A percentile compares a stretch with the other conserved stretches of the same genome.
Conservation (phyloP, 805 yeast species). For the Hagleromyces aurorensis region DNA sequence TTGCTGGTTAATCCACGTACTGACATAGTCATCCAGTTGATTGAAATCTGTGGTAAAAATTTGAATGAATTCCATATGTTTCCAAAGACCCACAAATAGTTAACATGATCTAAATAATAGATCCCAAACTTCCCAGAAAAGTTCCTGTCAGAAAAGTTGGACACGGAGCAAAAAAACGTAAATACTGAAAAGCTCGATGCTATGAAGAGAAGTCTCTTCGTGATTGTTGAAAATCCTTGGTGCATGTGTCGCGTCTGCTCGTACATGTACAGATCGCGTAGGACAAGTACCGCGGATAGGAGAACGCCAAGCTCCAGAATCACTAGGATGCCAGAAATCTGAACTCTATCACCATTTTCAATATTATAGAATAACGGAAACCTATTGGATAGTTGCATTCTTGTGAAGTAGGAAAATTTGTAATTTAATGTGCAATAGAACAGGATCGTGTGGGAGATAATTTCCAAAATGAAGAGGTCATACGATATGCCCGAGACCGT, state of each 20-base stretch:
- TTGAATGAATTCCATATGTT: conserved; percentile 22
- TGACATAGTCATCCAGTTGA: conserved; percentile 34
- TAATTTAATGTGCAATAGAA: conserved; percentile 23
- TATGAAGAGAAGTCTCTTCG: conserved; percentile 4
- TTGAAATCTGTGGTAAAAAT: conserved; percentile 35
- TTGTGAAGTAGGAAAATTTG: conserved; percentile 17
- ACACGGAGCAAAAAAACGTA: conserved; percentile 17
- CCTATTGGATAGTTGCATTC: conserved; percentile 25
- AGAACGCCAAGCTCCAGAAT: conserved; percentile 14
- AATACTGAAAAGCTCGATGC: conserved; percentile 11
- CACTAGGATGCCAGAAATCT: conserved; percentile 19
- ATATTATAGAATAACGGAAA: conserved; percentile 30
- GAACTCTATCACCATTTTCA: conserved; percentile 9
- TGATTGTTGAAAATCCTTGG: conserved; percentile 32
- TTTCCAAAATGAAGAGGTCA: conserved; percentile 24
- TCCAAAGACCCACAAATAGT: conserved; percentile 34
- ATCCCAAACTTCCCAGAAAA: conserved; percentile 30
- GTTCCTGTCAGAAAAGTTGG: conserved; percentile 12
- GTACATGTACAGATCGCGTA: conserved; percentile 26
- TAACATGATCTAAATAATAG: conserved; percentile 35
- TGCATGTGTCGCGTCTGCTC: conserved; percentile 29
- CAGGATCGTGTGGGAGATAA: conserved; percentile 9
- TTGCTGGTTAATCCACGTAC: conserved; percentile 27
- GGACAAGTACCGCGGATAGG: conserved; percentile 11
- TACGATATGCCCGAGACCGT: conserved; percentile 36